These are phyloP conservation scores for Platanthera zijinensis DNA, from an alignment of 106 monocot genomes.

Conservation along the genomic window DNA sequence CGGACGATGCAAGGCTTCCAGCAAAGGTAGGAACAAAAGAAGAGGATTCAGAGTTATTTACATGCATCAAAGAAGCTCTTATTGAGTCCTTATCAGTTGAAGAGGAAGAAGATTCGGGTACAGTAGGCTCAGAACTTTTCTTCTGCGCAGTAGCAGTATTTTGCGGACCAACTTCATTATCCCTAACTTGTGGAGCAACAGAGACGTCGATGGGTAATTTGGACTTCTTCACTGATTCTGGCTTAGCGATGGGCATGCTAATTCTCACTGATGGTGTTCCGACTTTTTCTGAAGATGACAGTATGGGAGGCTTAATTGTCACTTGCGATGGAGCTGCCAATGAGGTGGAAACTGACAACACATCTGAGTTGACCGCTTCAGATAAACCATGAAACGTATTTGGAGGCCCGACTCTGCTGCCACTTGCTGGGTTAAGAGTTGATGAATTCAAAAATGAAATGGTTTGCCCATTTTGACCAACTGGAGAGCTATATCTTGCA, in stretches of 20 bases:
- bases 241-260: conserved; percentile 21
- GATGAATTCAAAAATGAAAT: conserved; percentile 31
- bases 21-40: neutral
- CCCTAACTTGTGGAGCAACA: conserved; percentile 6
- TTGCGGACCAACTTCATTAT: conserved; percentile 1
- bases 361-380: conserved; percentile 27
- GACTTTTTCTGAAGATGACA: conserved; percentile 16
- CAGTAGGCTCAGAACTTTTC: conserved; percentile 2
- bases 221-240: conserved; percentile 15
- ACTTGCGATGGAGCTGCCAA: conserved; percentile 19
- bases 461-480: conserved; percentile 38
- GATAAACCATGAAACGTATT: conserved; percentile 9
- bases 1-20: conserved; percentile 13
- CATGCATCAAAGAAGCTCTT: conserved; percentile 13
- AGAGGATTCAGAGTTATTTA: neutral
- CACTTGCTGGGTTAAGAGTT: neutral
- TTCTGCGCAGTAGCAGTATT: conserved; percentile 1
- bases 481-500: conserved; percentile 45
- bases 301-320: conserved; percentile 18
- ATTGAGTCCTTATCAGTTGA: neutral
- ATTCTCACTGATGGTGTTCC: conserved; percentile 24
- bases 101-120: conserved; percentile 1
- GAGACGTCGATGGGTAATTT: conserved; percentile 11
- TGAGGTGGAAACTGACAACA: conserved; percentile 17
- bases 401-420: conserved; percentile 2